Evolutionary conservation across 768 basidiomycete species (phyloP).

Genomic region (Pleurotus pulmonarius): DNA sequence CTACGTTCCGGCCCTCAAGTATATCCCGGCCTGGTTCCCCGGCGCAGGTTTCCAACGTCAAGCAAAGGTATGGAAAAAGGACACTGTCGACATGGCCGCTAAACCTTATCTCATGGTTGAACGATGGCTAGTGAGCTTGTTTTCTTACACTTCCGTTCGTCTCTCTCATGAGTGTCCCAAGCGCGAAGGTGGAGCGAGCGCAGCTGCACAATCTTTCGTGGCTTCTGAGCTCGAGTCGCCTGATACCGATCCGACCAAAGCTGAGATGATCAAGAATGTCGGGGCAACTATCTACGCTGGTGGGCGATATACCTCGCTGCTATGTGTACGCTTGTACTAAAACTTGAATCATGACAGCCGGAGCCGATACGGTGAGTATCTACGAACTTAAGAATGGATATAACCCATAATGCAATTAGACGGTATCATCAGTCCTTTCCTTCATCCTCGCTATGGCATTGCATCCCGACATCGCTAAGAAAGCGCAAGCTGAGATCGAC

Average conservation of each 20-base stretch:
- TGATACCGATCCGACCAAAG: conserved; percentile 22
- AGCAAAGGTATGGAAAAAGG: conserved; percentile 31
- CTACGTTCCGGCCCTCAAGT: conserved; percentile 25
- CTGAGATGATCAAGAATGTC: conserved; percentile 36
- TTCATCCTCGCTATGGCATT: conserved; percentile 37
- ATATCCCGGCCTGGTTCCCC: conserved; percentile 39
- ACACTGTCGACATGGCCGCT: conserved; percentile 31
- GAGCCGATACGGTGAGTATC: conserved; percentile 25
- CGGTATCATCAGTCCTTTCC: conserved; percentile 31
- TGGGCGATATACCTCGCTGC: conserved; percentile 12
- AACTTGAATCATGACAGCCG: conserved; percentile 13
- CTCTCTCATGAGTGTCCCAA: not conserved
- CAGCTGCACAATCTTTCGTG: conserved; percentile 28
- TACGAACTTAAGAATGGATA: no score
- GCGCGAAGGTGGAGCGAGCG: conserved; percentile 21
- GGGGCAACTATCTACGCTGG: conserved; percentile 41
- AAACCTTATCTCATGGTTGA: conserved; percentile 36
- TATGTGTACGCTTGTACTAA: not conserved
- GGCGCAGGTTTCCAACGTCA: conserved; percentile 35
- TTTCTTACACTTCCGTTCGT: not conserved
- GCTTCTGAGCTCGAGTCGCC: conserved; percentile 31
- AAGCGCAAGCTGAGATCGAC: conserved; percentile 36
- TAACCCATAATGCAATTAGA: not conserved
- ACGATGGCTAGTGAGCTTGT: conserved; percentile 25
- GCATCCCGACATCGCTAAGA: conserved; percentile 33